Conservation (phyloP, 1,139 yeast genomes). For the Zygotorulaspora mrakii region DNA sequence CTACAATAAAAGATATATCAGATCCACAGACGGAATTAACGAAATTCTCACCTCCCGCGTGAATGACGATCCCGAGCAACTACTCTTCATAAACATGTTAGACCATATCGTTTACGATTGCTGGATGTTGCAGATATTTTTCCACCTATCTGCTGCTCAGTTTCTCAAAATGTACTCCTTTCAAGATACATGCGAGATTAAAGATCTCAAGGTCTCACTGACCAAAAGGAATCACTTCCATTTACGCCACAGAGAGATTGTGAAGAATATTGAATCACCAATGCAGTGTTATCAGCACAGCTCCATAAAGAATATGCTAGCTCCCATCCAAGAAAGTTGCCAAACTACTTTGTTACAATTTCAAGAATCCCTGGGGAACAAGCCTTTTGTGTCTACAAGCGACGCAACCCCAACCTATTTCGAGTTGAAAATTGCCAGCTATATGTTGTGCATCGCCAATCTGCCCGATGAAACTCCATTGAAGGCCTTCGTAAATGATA, state of each 20-base stretch:
- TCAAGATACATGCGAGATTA: constrained; percentile 1
- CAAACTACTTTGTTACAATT: constrained; percentile 16
- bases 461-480: constrained; percentile 16
- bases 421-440: constrained; percentile 24
- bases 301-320: constrained; percentile 9
- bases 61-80: constrained; percentile 14
- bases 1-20: constrained; percentile 18
- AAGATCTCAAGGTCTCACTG: constrained; percentile 13
- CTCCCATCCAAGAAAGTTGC: constrained; percentile 15
- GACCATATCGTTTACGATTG: constrained; percentile 25
- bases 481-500: constrained; percentile 12
- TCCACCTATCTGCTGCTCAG: constrained; percentile 12
- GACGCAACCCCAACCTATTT: constrained; percentile 15
- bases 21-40: constrained; percentile 22
- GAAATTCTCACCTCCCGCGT: constrained; percentile 20
- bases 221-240: constrained; percentile 21
- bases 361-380: constrained; percentile 13
- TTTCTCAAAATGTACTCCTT: constrained; percentile 19
- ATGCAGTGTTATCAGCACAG: constrained; percentile 10
- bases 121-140: constrained; percentile 21
- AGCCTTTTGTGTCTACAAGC: constrained; percentile 7
- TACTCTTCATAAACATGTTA: constrained; percentile 19
- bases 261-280: constrained; percentile 13
- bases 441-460: constrained; percentile 19
- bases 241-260: constrained; percentile 19